Base-by-base conservation (phyloP, 495 filamentous ascomycete genomes). In the Trichoderma orchidacearum region DNA sequence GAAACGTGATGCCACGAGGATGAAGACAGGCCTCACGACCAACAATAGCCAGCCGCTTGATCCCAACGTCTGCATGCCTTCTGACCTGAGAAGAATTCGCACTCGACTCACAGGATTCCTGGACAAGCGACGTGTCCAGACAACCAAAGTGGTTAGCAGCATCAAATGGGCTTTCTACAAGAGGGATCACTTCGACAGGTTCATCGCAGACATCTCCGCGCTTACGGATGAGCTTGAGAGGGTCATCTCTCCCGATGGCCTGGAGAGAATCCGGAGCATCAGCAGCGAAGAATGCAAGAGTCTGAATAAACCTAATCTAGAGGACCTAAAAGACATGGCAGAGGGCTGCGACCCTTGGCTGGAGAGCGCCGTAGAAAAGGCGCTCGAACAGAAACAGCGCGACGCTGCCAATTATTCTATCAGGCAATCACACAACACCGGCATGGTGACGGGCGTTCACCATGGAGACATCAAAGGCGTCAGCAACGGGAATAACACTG, bases 81-180 rank as follows among this genome's bases (percentile, higher is more conserved):
- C 15, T 38, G 35, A 38, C 15, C 9, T 15, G 9, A 38, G 15
- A n/a, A n/a, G 15, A 17, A 38, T 38, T 12, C 35, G 15, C 15
- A 38, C 15, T n/a, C 35, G 35, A 13, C 5, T 38, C 5, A 38
- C 5, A n/a, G 15, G 15, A 1, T 15, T 38, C 15, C 35, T 38
- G 5, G 1, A n/a, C 15, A n/a, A n/a, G 5, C 11, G 35, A n/a
- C 56, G n/a, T 23, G 53, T 35, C 5, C 54, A 59, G 6, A 55
- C 21, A 8, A 34, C 27, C 3, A 59, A 53, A 3, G 45, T 28
- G 6, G 25, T 50, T 23, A 30, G 36, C 15, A 23, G 53, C 31
- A 21, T 51, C 3, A 59, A 59, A 30, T 59, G 58, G 58, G 58
- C 30, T 11, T 59, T 59, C 15, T 59, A 59, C 21, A 51, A 59